Evolutionary conservation across 1,284 basidiomycete species (phyloP), one percentile per base, ranked within the genome.

Genomic region (Cutaneotrichosporon dermatis): DNA sequence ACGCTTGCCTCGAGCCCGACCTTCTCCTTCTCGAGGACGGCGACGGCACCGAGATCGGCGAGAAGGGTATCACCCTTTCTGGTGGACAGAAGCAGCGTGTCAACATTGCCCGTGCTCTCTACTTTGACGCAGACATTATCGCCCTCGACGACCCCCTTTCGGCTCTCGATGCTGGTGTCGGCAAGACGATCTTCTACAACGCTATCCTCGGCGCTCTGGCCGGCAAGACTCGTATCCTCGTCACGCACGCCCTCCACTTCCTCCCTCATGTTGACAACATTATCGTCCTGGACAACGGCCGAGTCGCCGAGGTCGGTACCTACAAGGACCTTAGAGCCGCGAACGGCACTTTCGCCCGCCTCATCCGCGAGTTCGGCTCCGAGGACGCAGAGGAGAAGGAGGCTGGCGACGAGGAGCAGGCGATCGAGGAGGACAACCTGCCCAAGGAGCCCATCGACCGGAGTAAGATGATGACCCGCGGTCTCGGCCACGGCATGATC

Each of bases 21-120:
- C 79, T 94, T 25, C 87, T 88, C 45, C 84, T 92, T 77, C 81
- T 92, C 43, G 87, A 89, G 1, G 82, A 89, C 61, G 89, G 89
- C 4, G 90, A 96, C 70, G 71, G 88, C 63, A 95, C 92, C 0
- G 89, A 92, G 74, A 92, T 95, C 54, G 92, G 92, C n/a, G 91
- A 93, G 77, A 89, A 87, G 78, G 86, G 79, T 48, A 76, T 77
- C 64, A 79, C 76, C 56, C 63, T 79, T 15, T 76, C 72, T 15
- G 77, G 76, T 53, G 73, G 72, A 53, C 71, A 73, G 56, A 76
- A 74, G 57, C 74, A 73, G 60, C 71, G 92, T 7, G 78, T 83
- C 67, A 78, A 77, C 64, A 75, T 92, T 57, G 89, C 88, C 46
- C 85, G 92, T 55, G 86, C 90, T 0, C 86, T 94, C 60, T 96